Conservation (phyloP, 2,329 filamentous ascomycete species). For the Aspergillus ustus region DNA sequence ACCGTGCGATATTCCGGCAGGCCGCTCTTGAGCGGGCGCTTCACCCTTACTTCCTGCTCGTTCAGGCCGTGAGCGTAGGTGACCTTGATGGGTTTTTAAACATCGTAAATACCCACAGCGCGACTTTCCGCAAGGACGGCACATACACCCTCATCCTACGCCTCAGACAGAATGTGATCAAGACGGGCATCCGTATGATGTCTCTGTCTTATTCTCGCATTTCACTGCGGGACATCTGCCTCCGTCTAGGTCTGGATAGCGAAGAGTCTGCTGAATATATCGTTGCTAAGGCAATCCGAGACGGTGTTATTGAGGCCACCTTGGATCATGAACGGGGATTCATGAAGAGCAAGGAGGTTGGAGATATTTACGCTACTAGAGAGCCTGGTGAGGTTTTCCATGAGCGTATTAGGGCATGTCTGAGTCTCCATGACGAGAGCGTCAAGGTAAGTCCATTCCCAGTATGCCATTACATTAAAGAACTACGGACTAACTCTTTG, state of each 20-base stretch:
- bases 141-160: slow-evolving; percentile 96
- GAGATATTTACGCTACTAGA: slow-evolving; percentile 92
- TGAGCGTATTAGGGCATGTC: slow-evolving; percentile 89
- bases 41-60: slow-evolving; percentile 89
- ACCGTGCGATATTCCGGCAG: slow-evolving; percentile 91
- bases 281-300: slow-evolving; percentile 95
- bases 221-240: slow-evolving; percentile 94
- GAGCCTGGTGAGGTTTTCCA: slow-evolving; percentile 98
- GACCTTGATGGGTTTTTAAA: slow-evolving; percentile 93
- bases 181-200: slow-evolving; percentile 99
- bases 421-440: slow-evolving; percentile 93
- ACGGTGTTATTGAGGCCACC: slow-evolving; percentile 95
- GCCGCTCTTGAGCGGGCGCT: slow-evolving; percentile 83
- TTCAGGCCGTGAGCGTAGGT: slow-evolving; percentile 94
- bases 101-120: slow-evolving; percentile 78
- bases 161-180: slow-evolving; percentile 97
- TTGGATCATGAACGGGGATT: slow-evolving; percentile 92
- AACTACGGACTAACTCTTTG: background rate
- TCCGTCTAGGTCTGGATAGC: slow-evolving; percentile 87
- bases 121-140: slow-evolving; percentile 87
- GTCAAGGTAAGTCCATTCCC: slow-evolving; percentile 74
- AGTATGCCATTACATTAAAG: slow-evolving; percentile 10
- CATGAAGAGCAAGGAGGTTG: slow-evolving; percentile 98
- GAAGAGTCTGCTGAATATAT: slow-evolving; percentile 99
- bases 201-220: slow-evolving; percentile 97